A percentile compares a stretch with the other conserved stretches of the same genome.
Evolutionary conservation across 768 basidiomycete species (phyloP).

Genomic region (Russula ochroleuca): DNA sequence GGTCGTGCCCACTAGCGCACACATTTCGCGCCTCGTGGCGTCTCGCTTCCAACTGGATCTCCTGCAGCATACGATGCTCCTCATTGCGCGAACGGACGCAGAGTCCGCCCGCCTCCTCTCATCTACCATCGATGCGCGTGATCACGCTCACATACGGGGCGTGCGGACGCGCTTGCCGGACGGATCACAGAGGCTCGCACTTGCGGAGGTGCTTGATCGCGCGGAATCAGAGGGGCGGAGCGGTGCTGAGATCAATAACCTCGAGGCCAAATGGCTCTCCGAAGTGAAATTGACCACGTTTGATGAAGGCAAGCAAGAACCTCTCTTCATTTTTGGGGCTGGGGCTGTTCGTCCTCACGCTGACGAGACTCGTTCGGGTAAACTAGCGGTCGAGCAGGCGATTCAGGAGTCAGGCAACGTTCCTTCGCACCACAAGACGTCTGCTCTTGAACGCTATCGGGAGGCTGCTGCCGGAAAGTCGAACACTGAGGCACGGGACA

Average conservation of each 20-base stretch:
- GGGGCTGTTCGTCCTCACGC: neutral
- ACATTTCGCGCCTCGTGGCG: conserved; percentile 78
- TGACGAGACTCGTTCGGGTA: neutral
- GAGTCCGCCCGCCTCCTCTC: conserved; percentile 83
- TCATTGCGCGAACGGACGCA: conserved; percentile 90
- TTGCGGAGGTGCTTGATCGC: conserved; percentile 65
- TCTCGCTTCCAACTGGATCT: conserved; percentile 90
- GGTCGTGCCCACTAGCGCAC: conserved; percentile 84
- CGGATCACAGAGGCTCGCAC: conserved; percentile 41
- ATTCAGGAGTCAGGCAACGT: conserved; percentile 44
- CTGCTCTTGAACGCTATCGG: conserved; percentile 55
- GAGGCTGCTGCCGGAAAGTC: conserved; percentile 59
- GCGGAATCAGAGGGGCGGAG: conserved; percentile 61
- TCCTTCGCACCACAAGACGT: conserved; percentile 47
- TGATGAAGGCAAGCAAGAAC: conserved; percentile 67
- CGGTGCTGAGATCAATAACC: conserved; percentile 62
- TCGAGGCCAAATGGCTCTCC: conserved; percentile 75
- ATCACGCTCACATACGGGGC: conserved; percentile 75
- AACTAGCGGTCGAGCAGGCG: conserved; percentile 54
- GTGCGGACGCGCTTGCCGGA: conserved; percentile 44
- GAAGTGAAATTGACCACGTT: conserved; percentile 73
- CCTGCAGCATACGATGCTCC: conserved; percentile 79
- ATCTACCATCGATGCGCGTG: conserved; percentile 73
- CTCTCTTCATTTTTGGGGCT: neutral
- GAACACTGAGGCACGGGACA: conserved; percentile 61